phyloP scores from a whole-genome alignment of 495 filamentous ascomycete species.

The Apodospora peruviana region DNA sequence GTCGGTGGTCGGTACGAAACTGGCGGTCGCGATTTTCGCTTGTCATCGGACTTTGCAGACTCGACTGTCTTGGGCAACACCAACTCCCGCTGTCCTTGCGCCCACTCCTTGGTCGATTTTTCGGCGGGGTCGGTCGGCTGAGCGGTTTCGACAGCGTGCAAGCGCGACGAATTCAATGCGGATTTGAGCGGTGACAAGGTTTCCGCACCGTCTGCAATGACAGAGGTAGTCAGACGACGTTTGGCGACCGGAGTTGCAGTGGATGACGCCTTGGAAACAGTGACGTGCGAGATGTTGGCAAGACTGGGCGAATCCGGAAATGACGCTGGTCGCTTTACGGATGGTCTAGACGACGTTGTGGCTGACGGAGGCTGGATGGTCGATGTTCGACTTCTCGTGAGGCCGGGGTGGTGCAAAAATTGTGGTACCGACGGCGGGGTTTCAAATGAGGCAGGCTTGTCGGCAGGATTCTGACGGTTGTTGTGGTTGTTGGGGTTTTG shows the following conservation, averaged over 20 bases:
- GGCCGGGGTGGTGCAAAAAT: slow-evolving; percentile 14
- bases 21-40: slow-evolving; percentile 36
- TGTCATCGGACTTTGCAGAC: slow-evolving; percentile 29
- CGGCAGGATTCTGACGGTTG: slow-evolving; percentile 12
- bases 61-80: slow-evolving; percentile 30
- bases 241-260: slow-evolving; percentile 18
- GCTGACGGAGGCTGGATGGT: slow-evolving; percentile 25
- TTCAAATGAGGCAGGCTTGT: slow-evolving; percentile 19
- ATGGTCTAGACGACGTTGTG: slow-evolving; percentile 16
- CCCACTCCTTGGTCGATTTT: slow-evolving; percentile 24
- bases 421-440: slow-evolving; percentile 8
- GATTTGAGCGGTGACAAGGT: slow-evolving; percentile 3
- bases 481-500: slow-evolving; percentile 15
- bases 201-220: slow-evolving; percentile 6
- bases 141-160: slow-evolving; percentile 4
- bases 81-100: slow-evolving; percentile 36
- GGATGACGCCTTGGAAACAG: slow-evolving; percentile 10
- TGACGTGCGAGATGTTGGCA: slow-evolving; percentile 17
- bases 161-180: slow-evolving; percentile 9
- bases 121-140: slow-evolving; percentile 7
- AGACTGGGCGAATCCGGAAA: slow-evolving; percentile 26
- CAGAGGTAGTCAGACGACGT: slow-evolving; percentile 19
- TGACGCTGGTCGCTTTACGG: slow-evolving; percentile 35
- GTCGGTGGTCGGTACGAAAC: slow-evolving; percentile 34
- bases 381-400: slow-evolving; percentile 32